phyloP scores from a whole-genome alignment of 1,284 basidiomycete genomes.

The Ceratobasidium sp. region DNA sequence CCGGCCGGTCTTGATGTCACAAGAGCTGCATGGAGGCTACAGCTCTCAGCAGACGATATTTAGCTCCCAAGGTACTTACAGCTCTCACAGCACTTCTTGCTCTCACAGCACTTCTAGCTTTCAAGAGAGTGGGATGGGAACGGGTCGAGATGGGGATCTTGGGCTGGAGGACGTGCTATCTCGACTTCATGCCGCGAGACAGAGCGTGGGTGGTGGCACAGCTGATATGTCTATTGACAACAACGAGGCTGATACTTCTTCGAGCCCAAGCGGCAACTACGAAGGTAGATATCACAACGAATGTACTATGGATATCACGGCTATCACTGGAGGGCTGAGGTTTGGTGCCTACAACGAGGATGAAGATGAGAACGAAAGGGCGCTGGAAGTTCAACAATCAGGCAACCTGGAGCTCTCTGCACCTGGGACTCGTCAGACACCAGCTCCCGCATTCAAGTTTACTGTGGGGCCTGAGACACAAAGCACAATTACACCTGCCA shows the following conservation, averaged over 20 bases:
- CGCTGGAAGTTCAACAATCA: neutral
- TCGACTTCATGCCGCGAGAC: slow-evolving; percentile 23
- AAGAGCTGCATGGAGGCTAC: slow-evolving; percentile 5
- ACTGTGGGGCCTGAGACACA: neutral
- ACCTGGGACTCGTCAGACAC: neutral
- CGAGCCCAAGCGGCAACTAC: too few relatives aligned
- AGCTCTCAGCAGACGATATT: slow-evolving; percentile 9
- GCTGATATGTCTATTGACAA: slow-evolving; percentile 45
- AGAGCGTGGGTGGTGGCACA: slow-evolving; percentile 43
- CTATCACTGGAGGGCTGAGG: slow-evolving; percentile 34
- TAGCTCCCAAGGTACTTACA: slow-evolving; percentile 17
- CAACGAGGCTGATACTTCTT: slow-evolving; percentile 23
- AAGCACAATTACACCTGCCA: neutral
- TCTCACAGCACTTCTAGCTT: slow-evolving; percentile 20
- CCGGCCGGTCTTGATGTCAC: neutral
- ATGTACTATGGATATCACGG: slow-evolving; percentile 36
- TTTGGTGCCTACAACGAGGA: slow-evolving; percentile 19
- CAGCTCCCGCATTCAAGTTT: slow-evolving; percentile 16
- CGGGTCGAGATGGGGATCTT: slow-evolving; percentile 12
- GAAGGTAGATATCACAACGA: slow-evolving; percentile 32
- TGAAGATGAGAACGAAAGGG: slow-evolving; percentile 13
- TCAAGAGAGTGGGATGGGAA: slow-evolving; percentile 33
- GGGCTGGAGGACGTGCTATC: slow-evolving; percentile 24
- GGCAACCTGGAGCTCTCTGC: neutral
- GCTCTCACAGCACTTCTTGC: slow-evolving; percentile 24